Evolutionary conservation across 106 monocot species (phyloP).

Genomic region (Platanthera zijinensis): DNA sequence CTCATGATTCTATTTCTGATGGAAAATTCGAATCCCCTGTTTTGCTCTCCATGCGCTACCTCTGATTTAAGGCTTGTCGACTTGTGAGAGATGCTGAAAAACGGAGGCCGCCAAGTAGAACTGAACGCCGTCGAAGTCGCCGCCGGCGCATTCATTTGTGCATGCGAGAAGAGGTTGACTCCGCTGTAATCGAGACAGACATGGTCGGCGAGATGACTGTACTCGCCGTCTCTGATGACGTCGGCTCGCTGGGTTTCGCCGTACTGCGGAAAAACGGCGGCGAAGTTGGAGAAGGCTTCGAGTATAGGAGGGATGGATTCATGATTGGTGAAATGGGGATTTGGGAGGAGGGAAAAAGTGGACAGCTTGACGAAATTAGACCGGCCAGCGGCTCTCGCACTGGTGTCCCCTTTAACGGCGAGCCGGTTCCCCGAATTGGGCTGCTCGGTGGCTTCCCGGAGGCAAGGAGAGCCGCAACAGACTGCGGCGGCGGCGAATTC

Average conservation of each 20-base stretch:
- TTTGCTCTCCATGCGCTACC: constrained; percentile 15
- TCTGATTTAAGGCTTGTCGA: constrained; percentile 36
- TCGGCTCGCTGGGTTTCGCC: constrained; percentile 35
- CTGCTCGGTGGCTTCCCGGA: not conserved
- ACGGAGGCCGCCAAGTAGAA: constrained; percentile 13
- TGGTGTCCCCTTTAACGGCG: constrained; percentile 11
- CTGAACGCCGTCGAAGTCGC: not conserved
- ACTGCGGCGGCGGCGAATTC: not conserved
- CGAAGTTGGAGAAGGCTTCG: constrained; percentile 47
- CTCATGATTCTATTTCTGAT: constrained; percentile 45
- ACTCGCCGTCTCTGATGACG: constrained; percentile 35
- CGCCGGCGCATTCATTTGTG: constrained; percentile 28
- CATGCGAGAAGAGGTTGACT: constrained; percentile 52
- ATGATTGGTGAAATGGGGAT: constrained; percentile 59
- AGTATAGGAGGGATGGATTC: constrained; percentile 56
- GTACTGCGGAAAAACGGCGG: constrained; percentile 50
- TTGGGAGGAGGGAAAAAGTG: constrained; percentile 34
- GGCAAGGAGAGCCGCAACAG: constrained; percentile 9
- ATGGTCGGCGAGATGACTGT: constrained; percentile 47
- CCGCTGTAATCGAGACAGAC: constrained; percentile 76
- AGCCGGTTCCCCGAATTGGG: not conserved
- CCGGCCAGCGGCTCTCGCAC: constrained; percentile 23
- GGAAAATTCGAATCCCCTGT: constrained; percentile 22
- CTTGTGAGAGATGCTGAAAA: constrained; percentile 55
- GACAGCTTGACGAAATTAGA: constrained; percentile 38